Evolutionary conservation across 129 eudicot species (phyloP).

Genomic region (Saussurea involucrata): DNA sequence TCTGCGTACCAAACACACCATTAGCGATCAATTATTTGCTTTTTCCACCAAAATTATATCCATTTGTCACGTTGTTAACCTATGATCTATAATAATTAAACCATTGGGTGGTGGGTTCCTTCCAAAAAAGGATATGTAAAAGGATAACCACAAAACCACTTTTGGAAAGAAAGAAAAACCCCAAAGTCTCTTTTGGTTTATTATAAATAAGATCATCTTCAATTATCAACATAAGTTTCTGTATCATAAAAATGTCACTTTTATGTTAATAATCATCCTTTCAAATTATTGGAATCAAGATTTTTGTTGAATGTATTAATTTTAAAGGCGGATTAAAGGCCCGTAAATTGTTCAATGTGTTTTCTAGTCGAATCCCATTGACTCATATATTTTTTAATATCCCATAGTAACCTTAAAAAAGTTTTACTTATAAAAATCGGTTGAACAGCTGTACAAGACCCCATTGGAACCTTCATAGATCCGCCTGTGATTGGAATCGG

Average conservation of each 20-base stretch:
- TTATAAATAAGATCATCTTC: not conserved
- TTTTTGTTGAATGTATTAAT: too few species aligned
- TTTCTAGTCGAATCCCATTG: too few species aligned
- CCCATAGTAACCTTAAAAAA: too few species aligned
- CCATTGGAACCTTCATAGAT: not conserved
- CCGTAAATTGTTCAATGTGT: too few species aligned
- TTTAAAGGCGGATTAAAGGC: too few species aligned
- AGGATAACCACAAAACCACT: conserved; percentile 21
- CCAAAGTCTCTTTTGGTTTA: conserved; percentile 5
- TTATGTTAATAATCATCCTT: not conserved
- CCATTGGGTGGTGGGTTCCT: conserved; percentile 12
- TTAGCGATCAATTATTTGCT: not conserved
- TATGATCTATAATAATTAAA: not conserved
- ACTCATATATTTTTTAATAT: too few species aligned
- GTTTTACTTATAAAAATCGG: too few species aligned
- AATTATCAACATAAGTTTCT: not conserved
- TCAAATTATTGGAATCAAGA: too few species aligned
- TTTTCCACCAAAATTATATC: conserved; percentile 4
- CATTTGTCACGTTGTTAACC: conserved; percentile 3
- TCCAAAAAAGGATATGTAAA: not conserved
- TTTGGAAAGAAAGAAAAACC: not conserved
- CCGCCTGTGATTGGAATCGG: not conserved
- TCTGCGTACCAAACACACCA: too few species aligned
- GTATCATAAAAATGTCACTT: not conserved
- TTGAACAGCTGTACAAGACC: too few species aligned